phyloP scores from a whole-genome alignment of 106 monocot species.

The Allium cepa region DNA sequence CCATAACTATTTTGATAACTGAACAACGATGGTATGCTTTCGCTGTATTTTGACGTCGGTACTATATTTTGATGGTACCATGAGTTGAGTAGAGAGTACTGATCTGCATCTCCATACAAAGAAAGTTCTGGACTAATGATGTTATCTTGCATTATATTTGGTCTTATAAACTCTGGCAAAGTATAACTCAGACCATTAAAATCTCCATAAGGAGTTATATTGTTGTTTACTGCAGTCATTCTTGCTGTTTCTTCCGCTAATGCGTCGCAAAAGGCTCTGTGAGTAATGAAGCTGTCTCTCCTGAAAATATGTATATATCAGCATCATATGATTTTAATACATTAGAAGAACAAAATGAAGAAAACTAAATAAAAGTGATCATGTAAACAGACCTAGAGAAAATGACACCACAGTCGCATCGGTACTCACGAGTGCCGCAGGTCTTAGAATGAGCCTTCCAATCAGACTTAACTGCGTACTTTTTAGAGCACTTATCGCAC shows the following conservation, averaged over 20 bases:
- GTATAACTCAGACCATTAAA: constrained; percentile 4
- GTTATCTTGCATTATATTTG: constrained; percentile 11
- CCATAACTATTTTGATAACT: constrained; percentile 28
- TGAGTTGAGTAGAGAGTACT: neutral
- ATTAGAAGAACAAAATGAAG: neutral
- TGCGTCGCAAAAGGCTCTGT: constrained; percentile 72
- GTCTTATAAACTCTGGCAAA: constrained; percentile 13
- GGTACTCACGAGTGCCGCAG: constrained; percentile 91
- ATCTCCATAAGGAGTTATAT: neutral
- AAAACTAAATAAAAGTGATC: neutral
- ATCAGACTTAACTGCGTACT: constrained; percentile 86
- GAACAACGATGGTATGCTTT: constrained; percentile 32
- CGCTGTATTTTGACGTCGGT: constrained; percentile 15
- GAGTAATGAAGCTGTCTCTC: constrained; percentile 70
- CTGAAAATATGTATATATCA: constrained; percentile 14
- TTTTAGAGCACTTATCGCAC: constrained; percentile 76
- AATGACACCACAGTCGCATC: constrained; percentile 84
- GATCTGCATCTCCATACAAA: neutral
- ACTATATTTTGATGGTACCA: constrained; percentile 25
- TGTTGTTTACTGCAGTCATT: constrained; percentile 25
- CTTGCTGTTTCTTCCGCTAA: constrained; percentile 59
- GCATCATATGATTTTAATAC: neutral
- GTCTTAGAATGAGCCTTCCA: constrained; percentile 97
- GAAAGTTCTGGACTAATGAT: constrained; percentile 13
- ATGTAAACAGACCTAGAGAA: constrained; percentile 50